These are phyloP conservation scores for Pleurotus pulmonarius DNA, from an alignment of 768 basidiomycete species.

Conservation along the genomic window DNA sequence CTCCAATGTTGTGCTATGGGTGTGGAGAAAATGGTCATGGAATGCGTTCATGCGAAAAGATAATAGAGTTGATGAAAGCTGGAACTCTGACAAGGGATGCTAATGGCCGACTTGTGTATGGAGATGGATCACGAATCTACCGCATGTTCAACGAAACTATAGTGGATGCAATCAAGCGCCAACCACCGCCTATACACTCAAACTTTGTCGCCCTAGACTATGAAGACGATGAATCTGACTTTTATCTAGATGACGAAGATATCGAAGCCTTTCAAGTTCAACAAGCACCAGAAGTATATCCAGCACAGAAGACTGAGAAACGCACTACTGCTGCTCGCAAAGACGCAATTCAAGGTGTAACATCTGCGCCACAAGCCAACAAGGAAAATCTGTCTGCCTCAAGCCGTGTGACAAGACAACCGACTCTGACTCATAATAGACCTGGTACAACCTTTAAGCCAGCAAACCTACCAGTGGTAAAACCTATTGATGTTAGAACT, in stretches of 20 bases:
- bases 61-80: background rate
- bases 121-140: background rate
- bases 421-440: background rate
- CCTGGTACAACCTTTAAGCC: background rate
- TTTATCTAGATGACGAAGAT: background rate
- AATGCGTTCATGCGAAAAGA: background rate
- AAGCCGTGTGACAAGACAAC: background rate
- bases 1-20: background rate
- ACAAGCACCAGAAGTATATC: background rate
- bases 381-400: too few relatives aligned
- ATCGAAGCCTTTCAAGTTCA: background rate
- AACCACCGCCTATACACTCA: background rate
- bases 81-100: background rate
- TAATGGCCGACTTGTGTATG: background rate
- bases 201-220: background rate
- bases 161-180: background rate
- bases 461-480: background rate
- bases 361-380: background rate
- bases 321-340: background rate
- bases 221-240: background rate
- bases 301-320: background rate
- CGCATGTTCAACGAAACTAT: background rate
- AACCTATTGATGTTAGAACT: background rate
- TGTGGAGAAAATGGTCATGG: conserved; percentile 1
- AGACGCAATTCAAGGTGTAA: background rate